These are phyloP conservation scores for Peronospora belbahrii DNA, from an alignment of 352 stramenopile species.

Conservation along the genomic window DNA sequence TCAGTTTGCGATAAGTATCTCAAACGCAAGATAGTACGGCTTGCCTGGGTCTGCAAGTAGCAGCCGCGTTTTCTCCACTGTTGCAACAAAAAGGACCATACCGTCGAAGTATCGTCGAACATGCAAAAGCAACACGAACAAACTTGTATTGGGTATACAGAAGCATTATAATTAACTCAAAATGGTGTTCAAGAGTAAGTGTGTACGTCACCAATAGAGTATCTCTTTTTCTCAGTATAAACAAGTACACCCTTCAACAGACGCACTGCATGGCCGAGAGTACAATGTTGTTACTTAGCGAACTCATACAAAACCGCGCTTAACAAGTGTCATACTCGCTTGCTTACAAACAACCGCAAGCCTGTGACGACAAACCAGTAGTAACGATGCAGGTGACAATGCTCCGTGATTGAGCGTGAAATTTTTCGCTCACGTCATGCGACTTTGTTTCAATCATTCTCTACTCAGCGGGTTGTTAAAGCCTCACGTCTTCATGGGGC, in stretches of 20 bases:
- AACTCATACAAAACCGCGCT: conserved; percentile 86
- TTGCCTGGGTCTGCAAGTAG: too few species aligned
- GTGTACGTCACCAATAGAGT: conserved; percentile 86
- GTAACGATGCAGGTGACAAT: conserved; percentile 65
- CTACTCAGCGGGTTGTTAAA: conserved; percentile 44
- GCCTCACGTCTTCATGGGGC: conserved; percentile 54
- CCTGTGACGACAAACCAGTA: conserved; percentile 64
- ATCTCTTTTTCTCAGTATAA: conserved; percentile 92
- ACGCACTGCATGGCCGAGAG: conserved; percentile 69
- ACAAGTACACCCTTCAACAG: conserved; percentile 88
- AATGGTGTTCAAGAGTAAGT: too few species aligned
- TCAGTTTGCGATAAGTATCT: too few species aligned
- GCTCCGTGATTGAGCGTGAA: conserved; percentile 80
- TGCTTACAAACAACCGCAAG: conserved; percentile 86
- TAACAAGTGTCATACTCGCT: conserved; percentile 86
- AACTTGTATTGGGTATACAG: conserved; percentile 55
- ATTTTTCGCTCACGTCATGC: conserved; percentile 90
- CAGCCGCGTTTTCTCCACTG: too few species aligned
- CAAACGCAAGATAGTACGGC: too few species aligned
- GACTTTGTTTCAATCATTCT: conserved; percentile 91
- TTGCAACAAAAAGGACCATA: too few species aligned
- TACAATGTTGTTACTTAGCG: conserved; percentile 86
- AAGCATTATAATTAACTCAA: conserved; percentile 65
- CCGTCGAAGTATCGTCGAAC: conserved; percentile 48
- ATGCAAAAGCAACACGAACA: conserved; percentile 52